Evolutionary conservation across 1,284 basidiomycete genomes (phyloP), one percentile per base, ranked within the genome.

Genomic region (Puccinia horiana): DNA sequence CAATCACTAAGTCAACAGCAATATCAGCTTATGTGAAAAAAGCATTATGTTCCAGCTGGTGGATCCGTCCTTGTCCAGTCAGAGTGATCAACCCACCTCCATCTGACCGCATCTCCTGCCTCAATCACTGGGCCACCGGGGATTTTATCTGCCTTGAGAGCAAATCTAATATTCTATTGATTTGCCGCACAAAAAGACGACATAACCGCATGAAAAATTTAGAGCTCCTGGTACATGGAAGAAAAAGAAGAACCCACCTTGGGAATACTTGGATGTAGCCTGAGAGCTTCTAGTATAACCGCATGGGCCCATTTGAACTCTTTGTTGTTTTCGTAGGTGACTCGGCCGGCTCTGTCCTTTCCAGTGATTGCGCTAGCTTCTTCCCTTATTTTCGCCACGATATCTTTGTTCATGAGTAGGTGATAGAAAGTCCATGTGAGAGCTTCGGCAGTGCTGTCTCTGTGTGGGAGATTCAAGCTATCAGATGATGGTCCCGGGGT

Each of bases 221-320:
- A 42, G 12, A 65, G 63, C 11, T 26, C n/a, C n/a, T n/a, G n/a
- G n/a, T 23, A 44, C 26, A 65, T 42, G 35, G 20, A 26, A 29
- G 49, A 29, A 37, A 37, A n/a, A 14, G 1, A 49, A 40, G 20
- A 42, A 32, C 42, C 49, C 0, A 81, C 80, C 44, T 75, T 81
- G 84, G 75, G 35, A 18, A 73, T 65, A 37, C 23, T 75, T 52
- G 84, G 84, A 76, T 84, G 84, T 56, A 85, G 65, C 12, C 84
- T 72, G 11, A 85, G 47, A 0, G 82, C 83, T 69, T 85, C 85
- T 26, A 79, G 42, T 63, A 85, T 81, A 0, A 82, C 76, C 6
- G 84, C 84, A 12, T 82, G 76, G 8, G 83, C 80, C 47, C 82
- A 70, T 2, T 35, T 44, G 26, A 84, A 74, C 4, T 29, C 29